phyloP scores from a whole-genome alignment of 1,284 basidiomycete species.

The Cryptococcus maquisensis region DNA sequence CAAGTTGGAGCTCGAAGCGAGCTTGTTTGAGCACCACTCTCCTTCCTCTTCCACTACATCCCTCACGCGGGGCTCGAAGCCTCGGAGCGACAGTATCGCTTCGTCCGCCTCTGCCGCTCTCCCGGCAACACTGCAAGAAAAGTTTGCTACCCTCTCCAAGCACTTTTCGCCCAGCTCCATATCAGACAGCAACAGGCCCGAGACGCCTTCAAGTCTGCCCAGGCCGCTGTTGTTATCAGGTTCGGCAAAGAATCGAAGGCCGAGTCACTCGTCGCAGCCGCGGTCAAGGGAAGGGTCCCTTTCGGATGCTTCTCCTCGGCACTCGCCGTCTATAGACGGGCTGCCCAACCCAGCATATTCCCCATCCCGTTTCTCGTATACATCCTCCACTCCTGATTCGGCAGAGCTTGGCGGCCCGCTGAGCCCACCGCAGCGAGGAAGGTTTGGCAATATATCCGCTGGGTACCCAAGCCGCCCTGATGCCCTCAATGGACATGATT shows the following conservation, averaged over 20 bases:
- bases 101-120: constrained; percentile 12
- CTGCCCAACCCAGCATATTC: no score
- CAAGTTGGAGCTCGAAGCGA: background rate
- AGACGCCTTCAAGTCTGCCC: constrained; percentile 11
- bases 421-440: no score
- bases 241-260: constrained; percentile 1
- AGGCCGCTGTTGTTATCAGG: constrained; percentile 27
- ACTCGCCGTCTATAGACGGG: no score
- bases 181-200: constrained; percentile 1
- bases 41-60: background rate
- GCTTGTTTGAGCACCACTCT: background rate
- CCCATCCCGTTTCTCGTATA: no score
- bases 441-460: no score
- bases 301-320: no score
- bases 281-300: no score
- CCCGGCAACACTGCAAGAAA: constrained; percentile 2
- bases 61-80: background rate
- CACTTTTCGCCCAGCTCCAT: constrained; percentile 7
- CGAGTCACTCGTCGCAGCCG: no score
- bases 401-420: no score
- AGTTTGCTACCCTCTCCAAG: constrained; percentile 22
- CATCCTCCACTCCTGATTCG: no score
- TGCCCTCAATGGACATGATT: no score
- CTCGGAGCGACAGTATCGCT: constrained; percentile 11
- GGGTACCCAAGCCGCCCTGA: no score